Evolutionary conservation across 1,284 basidiomycete species (phyloP).

Genomic region (Cutaneotrichosporon mucoides): DNA sequence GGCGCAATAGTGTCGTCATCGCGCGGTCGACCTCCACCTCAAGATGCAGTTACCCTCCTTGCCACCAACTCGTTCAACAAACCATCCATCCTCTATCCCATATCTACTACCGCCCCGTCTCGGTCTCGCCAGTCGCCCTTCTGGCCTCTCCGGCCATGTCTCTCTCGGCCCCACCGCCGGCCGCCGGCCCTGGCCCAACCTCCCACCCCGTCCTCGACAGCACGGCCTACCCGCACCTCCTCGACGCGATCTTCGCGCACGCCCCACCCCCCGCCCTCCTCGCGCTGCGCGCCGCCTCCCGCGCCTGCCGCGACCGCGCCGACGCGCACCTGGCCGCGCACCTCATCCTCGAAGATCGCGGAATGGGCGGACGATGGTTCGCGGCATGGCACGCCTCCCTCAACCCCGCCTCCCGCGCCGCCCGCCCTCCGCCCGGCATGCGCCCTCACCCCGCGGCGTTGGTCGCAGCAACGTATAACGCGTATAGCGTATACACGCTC

Average conservation of each 20-base stretch:
- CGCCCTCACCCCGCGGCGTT: not conserved
- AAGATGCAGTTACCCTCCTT: too few species aligned
- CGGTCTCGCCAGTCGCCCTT: too few species aligned
- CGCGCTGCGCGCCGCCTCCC: not conserved
- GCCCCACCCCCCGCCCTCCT: constrained; percentile 3
- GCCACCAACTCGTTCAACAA: too few species aligned
- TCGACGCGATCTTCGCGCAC: constrained; percentile 5
- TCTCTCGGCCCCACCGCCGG: too few species aligned
- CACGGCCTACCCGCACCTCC: constrained; percentile 10
- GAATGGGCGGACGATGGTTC: constrained; percentile 2
- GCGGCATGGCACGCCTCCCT: constrained; percentile 1
- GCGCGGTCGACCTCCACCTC: too few species aligned
- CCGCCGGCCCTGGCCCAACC: too few species aligned
- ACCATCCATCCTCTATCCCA: too few species aligned
- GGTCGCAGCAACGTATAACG: not conserved
- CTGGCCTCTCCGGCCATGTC: too few species aligned
- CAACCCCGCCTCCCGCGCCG: not conserved
- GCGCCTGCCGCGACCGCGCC: not conserved
- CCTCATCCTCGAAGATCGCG: not conserved
- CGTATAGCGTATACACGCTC: not conserved
- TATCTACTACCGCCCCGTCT: too few species aligned
- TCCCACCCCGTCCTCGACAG: not conserved
- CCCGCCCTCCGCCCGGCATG: not conserved
- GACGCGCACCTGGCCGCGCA: not conserved
- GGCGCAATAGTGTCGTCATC: too few species aligned